A percentile compares a stretch with the other conserved stretches of the same genome.
phyloP scores from a whole-genome alignment of 805 yeast species.

The Yarrowia yakushimensis region DNA sequence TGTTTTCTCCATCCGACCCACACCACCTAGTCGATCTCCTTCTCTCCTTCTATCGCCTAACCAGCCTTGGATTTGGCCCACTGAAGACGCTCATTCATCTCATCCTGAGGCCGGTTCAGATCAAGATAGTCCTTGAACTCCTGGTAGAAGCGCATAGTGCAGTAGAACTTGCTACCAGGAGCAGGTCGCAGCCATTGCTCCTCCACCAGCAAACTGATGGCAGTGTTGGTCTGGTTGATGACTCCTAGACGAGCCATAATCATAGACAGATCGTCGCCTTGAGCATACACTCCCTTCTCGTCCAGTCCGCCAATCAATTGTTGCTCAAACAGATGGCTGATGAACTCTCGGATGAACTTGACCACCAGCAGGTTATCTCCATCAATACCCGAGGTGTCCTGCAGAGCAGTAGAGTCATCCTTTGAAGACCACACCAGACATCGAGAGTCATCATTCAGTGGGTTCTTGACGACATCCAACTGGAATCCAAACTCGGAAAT shows the following conservation, averaged over 20 bases:
- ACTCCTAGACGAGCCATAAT: neutral
- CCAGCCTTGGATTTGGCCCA: conserved; percentile 3
- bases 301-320: neutral
- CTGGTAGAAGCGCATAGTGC: conserved; percentile 4
- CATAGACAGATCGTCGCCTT: neutral
- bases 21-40: neutral
- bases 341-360: neutral
- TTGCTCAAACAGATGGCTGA: neutral
- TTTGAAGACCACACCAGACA: neutral
- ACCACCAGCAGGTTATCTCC: neutral
- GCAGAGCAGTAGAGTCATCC: neutral
- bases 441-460: neutral
- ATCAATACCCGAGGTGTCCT: neutral
- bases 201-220: neutral
- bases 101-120: neutral
- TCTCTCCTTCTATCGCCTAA: neutral
- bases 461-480: neutral
- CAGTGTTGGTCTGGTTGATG: neutral
- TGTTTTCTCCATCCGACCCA: neutral
- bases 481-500: neutral
- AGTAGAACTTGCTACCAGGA: neutral
- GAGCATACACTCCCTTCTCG: neutral
- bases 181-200: neutral
- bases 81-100: conserved; percentile 9
- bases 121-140: conserved; percentile 8